Evolutionary conservation across 2,329 filamentous ascomycete genomes (phyloP), one percentile per base, ranked within the genome.

Genomic region (Neopestalotiopsis sp.): DNA sequence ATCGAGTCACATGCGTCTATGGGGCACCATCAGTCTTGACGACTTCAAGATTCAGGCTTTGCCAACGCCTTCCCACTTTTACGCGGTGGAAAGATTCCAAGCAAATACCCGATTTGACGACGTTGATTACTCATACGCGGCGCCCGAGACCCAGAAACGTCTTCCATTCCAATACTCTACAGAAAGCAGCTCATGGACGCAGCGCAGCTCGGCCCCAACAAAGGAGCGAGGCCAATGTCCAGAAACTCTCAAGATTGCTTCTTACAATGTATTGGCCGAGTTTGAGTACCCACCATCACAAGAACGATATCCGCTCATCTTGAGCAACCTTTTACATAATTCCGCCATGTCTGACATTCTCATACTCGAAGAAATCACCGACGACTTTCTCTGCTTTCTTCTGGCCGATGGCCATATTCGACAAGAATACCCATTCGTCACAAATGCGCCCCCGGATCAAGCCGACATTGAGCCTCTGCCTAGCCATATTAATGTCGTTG

Each of bases 321-420:
- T 86, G 24, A 73, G 76, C 6, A 86, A 82, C 67, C 76, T 88
- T 2, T 74, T 88, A 4, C 81, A 82, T 0, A 67, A 75, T 4
- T 75, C 78, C 7, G 84, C 84, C 3, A 69, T 74, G 0, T 80
- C 86, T 7, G 85, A 88, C 68, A 77, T 87, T 3, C 71, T 88
- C 9, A 79, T 88, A 3, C 81, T 92, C 4, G 85, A 92, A 75
- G 90, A 92, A 78, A 87, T 92, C 1, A 90, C 89, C 0, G 89
- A 92, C 70, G 83, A 88, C 56, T 91, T 92, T 69, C 82, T 92
- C 0, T 82, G 83, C 0, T 84, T 83, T 68, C 79, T 92, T 0
- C 84, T 92, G 1, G 73, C 75, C 2, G 76, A 87, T 67, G 69
- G 78, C 2, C 73, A 78, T 2, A 80, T 92, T 30, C 82, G 82